Evolutionary conservation across 306 rosid genomes (phyloP), one percentile per base, ranked within the genome.

Genomic region (Cucumis hystrix): DNA sequence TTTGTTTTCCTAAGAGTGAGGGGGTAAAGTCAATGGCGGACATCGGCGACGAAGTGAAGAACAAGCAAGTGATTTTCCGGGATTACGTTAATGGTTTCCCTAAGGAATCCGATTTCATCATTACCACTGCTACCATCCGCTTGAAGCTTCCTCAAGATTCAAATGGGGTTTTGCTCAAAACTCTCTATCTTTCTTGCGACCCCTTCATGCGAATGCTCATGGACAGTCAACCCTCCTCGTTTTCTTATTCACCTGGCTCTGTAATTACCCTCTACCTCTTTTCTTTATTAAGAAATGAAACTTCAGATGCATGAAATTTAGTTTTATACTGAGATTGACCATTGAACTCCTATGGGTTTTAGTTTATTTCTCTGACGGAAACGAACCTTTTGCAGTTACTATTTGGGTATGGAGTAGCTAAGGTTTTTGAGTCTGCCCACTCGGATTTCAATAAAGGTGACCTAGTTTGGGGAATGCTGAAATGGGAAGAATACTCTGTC

Each of bases 401-500:
- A 11, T 41, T 4, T n/a, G 92, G 92, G 49, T 21, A 10, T 54
- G 90, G 92, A 69, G 92, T 89, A 41, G 83, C 85, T 8, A 82
- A 82, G 78, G 89, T 89, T 21, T 17, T 91, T 82, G 90, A 86
- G 49, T 91, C 96, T 52, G 85, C 83, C 55, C 63, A 89, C 83
- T 74, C 91, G 52, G 73, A 81, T 23, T 89, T 83, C 33, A 80
- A 79, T 23, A 71, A 45, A 76, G 93, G 93, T 20, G 93, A 91
- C 43, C 78, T 86, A 0, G 77, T 91, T 59, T 91, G 96, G 93
- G 96, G 96, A 55, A 62, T 59, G 1, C 83, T 88, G 4, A 82
- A 85, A 13, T 91, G 93, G 93, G 97, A 91, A 83, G 88, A 87
- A 39, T 89, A 85, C 59, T 83, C 87, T 56, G 60, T 89, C 74